Percentiles rank a stretch among this genome's conserved stretches.
phyloP scores from a whole-genome alignment of 306 rosid species.

The Vigna radiata region DNA sequence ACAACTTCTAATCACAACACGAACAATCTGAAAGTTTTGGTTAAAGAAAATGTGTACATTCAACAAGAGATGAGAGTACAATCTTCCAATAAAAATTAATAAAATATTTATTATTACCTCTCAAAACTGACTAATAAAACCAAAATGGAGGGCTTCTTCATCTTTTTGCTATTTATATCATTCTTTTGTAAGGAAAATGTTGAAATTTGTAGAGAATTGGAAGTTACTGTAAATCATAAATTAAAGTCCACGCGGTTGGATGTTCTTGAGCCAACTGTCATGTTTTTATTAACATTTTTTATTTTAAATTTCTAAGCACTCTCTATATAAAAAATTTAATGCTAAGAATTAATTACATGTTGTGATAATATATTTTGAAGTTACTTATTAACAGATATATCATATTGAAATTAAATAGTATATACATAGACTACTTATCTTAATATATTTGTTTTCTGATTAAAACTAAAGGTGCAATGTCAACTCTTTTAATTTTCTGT shows the following conservation, averaged over 20 bases:
- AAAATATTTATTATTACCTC: too few relatives aligned
- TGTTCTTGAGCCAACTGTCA: conserved; percentile 23
- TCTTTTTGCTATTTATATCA: not conserved
- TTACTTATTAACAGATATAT: too few relatives aligned
- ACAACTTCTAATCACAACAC: too few relatives aligned
- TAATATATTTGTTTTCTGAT: too few relatives aligned
- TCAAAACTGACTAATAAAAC: not conserved
- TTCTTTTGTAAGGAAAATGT: not conserved
- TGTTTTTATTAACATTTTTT: not conserved
- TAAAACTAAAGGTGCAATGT: not conserved
- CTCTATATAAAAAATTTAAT: too few relatives aligned
- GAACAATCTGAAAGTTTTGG: too few relatives aligned
- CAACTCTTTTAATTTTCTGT: not conserved
- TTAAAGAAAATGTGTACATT: not conserved
- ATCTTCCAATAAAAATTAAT: too few relatives aligned
- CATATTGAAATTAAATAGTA: too few relatives aligned
- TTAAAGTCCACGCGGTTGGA: not conserved
- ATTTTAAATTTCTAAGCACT: too few relatives aligned
- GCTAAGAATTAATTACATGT: too few relatives aligned
- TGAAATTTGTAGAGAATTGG: not conserved
- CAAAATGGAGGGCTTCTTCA: not conserved
- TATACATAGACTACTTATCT: too few relatives aligned
- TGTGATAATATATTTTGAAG: too few relatives aligned
- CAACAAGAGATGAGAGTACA: not conserved
- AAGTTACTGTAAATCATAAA: not conserved